These are phyloP conservation scores for Cladosporium velox DNA, from an alignment of 2,329 filamentous ascomycete genomes.

Conservation along the genomic window DNA sequence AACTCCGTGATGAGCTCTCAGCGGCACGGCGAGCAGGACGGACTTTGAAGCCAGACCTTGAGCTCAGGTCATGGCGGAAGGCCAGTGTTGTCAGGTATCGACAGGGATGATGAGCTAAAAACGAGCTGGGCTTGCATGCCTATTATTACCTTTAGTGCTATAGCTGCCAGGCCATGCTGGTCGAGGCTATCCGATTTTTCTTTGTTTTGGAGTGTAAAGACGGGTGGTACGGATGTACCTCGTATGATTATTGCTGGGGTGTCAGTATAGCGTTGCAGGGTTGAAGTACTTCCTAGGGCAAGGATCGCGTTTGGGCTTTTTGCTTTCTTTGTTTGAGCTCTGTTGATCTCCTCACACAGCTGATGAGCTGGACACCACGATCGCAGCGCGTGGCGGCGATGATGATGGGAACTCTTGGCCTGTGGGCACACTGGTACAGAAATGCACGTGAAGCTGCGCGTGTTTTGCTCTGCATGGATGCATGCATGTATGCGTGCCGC, in stretches of 20 bases:
- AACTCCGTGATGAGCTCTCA: too few species aligned
- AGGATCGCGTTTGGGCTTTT: background rate
- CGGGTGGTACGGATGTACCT: background rate
- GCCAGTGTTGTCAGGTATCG: background rate
- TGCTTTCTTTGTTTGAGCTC: background rate
- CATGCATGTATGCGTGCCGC: slow-evolving; percentile 8
- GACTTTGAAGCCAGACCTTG: too few species aligned
- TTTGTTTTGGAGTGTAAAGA: background rate
- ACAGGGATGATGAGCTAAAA: background rate
- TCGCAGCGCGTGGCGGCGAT: background rate
- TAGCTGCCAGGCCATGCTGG: background rate
- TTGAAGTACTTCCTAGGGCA: background rate
- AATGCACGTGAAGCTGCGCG: slow-evolving; percentile 5
- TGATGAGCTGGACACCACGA: background rate
- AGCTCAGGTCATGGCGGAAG: background rate
- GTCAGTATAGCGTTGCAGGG: background rate
- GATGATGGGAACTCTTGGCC: background rate
- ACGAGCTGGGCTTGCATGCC: background rate
- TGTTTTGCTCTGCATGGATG: background rate
- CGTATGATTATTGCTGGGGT: background rate
- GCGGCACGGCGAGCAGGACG: too few species aligned
- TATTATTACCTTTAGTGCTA: background rate
- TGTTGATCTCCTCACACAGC: background rate
- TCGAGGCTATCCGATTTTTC: background rate
- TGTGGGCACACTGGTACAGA: background rate